phyloP scores from a whole-genome alignment of 1,284 basidiomycete species.

The Exobasidium rhododendri region DNA sequence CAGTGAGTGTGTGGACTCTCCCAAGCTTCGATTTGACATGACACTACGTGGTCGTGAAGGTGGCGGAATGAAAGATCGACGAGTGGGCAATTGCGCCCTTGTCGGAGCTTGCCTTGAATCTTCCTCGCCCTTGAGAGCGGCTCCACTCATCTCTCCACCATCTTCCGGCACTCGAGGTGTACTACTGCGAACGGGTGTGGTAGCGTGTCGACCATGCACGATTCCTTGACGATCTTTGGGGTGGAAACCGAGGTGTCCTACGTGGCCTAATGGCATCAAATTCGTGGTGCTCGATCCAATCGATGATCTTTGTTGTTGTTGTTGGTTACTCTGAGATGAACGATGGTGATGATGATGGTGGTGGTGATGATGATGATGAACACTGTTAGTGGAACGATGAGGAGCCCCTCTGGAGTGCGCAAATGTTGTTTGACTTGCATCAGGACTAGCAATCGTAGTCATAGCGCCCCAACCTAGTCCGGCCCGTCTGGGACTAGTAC shows the following conservation, averaged over 20 bases:
- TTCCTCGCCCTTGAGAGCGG: conserved; percentile 16
- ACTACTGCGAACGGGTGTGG: conserved; percentile 27
- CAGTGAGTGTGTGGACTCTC: too few species aligned
- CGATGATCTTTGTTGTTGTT: conserved; percentile 17
- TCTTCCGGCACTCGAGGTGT: conserved; percentile 46
- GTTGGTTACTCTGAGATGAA: conserved; percentile 4
- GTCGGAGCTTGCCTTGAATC: too few species aligned
- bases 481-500: conserved; percentile 38
- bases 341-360: conserved; percentile 19
- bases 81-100: neutral
- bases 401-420: neutral
- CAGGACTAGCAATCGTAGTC: conserved; percentile 33
- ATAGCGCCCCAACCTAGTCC: conserved; percentile 44
- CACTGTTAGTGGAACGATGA: neutral
- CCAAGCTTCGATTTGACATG: conserved; percentile 8
- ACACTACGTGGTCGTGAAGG: conserved; percentile 16
- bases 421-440: conserved; percentile 14
- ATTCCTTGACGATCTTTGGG: conserved; percentile 17
- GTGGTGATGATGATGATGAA: conserved; percentile 17
- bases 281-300: neutral
- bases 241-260: conserved; percentile 25
- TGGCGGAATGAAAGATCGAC: conserved; percentile 12
- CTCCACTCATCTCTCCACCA: conserved; percentile 41
- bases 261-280: conserved; percentile 15
- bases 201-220: conserved; percentile 28